phyloP scores from a whole-genome alignment of 148 eudicot species.

The Rhododendron mucronatum region DNA sequence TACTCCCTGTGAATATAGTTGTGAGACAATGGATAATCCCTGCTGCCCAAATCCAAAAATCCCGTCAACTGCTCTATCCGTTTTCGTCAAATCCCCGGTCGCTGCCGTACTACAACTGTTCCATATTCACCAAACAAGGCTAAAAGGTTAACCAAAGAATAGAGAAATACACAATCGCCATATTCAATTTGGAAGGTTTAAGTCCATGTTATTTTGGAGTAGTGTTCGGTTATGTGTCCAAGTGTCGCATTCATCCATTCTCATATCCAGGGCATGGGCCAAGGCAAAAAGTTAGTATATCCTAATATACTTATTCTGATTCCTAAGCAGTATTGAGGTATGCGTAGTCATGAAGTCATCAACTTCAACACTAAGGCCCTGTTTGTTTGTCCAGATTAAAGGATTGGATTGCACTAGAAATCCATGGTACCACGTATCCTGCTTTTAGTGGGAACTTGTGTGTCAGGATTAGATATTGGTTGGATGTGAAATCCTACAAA shows the following conservation, averaged over 20 bases:
- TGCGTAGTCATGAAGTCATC: background rate
- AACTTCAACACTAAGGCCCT: background rate
- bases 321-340: background rate
- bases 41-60: conserved; percentile 95
- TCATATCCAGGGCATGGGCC: background rate
- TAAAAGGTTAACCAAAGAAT: conserved; percentile 2
- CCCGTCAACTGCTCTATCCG: conserved; percentile 92
- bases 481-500: background rate
- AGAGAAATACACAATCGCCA: background rate
- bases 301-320: background rate
- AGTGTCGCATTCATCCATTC: background rate
- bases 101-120: conserved; percentile 84
- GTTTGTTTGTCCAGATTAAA: background rate
- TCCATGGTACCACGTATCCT: background rate
- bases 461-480: background rate
- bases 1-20: conserved; percentile 70
- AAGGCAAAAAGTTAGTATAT: background rate
- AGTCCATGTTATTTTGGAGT: background rate
- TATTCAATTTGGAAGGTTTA: background rate
- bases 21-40: conserved; percentile 79
- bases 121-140: conserved; percentile 10
- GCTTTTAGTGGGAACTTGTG: background rate
- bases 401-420: background rate
- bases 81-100: conserved; percentile 71
- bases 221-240: background rate